Conservation (phyloP, 176 grass and related monocot genomes). For the Thalia dealbata region DNA sequence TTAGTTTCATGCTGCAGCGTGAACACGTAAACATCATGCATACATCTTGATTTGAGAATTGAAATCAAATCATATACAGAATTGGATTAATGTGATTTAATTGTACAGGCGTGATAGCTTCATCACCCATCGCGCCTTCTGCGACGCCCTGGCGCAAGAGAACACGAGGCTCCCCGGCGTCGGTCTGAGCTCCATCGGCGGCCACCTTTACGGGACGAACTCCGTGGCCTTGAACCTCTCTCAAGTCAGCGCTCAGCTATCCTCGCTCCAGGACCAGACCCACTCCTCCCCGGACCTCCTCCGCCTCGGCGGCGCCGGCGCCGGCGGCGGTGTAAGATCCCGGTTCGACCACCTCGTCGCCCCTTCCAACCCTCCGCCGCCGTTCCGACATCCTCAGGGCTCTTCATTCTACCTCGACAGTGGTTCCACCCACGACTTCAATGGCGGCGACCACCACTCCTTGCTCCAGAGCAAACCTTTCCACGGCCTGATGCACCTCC, state of each 20-base stretch:
- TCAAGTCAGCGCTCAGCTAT: slow-evolving; percentile 63
- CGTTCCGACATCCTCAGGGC: slow-evolving; percentile 50
- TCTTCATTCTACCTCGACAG: slow-evolving; percentile 14
- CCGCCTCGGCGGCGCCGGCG: slow-evolving; percentile 27
- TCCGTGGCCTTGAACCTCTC: slow-evolving; percentile 69
- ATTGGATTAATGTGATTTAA: background rate
- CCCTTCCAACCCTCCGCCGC: slow-evolving; percentile 22
- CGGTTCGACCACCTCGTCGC: slow-evolving; percentile 66
- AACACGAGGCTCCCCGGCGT: slow-evolving; percentile 55
- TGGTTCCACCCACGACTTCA: slow-evolving; percentile 45
- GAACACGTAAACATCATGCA: too few relatives aligned
- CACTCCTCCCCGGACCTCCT: slow-evolving; percentile 43
- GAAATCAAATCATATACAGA: too few relatives aligned
- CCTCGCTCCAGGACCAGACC: slow-evolving; percentile 29
- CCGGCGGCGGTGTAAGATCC: slow-evolving; percentile 19
- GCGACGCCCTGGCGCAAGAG: slow-evolving; percentile 83
- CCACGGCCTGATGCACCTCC: slow-evolving; percentile 89
- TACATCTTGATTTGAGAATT: too few relatives aligned
- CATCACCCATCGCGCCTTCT: slow-evolving; percentile 96
- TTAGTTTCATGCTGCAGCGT: too few relatives aligned
- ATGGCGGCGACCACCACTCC: slow-evolving; percentile 30
- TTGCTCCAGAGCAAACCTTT: slow-evolving; percentile 65
- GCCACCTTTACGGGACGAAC: slow-evolving; percentile 36
- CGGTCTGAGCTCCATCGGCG: slow-evolving; percentile 44
- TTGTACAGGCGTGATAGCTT: slow-evolving; percentile 94